Evolutionary conservation across 2,329 filamentous ascomycete genomes (phyloP).

Genomic region (Microcyclospora tardicrescens): DNA sequence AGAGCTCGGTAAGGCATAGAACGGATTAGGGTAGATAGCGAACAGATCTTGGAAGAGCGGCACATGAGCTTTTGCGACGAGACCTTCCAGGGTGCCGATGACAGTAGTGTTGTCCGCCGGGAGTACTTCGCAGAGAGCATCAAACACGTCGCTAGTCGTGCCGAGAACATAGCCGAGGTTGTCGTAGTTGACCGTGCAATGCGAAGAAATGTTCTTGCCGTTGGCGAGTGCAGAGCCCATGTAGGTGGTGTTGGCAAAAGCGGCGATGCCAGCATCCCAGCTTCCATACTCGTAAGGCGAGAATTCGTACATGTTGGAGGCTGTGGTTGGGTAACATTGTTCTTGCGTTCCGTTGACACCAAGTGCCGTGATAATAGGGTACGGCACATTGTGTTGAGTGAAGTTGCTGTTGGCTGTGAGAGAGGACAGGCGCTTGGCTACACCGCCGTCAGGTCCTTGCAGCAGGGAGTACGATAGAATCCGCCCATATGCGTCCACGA

Average conservation of each 20-base stretch:
- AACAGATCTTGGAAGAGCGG: constrained; percentile 27
- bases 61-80: constrained; percentile 20
- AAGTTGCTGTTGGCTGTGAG: constrained; percentile 27
- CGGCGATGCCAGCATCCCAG: constrained; percentile 46
- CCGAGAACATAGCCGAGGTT: constrained; percentile 37
- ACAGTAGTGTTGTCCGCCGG: constrained; percentile 12
- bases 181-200: constrained; percentile 37
- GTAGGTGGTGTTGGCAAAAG: constrained; percentile 48
- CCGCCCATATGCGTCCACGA: constrained; percentile 31
- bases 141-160: constrained; percentile 33
- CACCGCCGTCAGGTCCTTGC: constrained; percentile 26
- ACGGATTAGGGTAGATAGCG: constrained; percentile 50
- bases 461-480: constrained; percentile 30
- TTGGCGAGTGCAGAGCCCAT: constrained; percentile 45
- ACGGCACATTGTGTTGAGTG: constrained; percentile 28
- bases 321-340: constrained; percentile 28
- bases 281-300: constrained; percentile 53
- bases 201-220: constrained; percentile 29
- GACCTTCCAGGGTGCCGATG: constrained; percentile 13
- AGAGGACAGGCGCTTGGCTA: constrained; percentile 23
- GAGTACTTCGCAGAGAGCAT: constrained; percentile 18
- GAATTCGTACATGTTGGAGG: constrained; percentile 53
- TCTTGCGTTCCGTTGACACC: constrained; percentile 25
- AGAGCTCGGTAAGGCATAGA: constrained; percentile 38
- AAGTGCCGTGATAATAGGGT: constrained; percentile 33